Evolutionary conservation across 116 monocot species (phyloP).

Genomic region (Trichopus zeylanicus): DNA sequence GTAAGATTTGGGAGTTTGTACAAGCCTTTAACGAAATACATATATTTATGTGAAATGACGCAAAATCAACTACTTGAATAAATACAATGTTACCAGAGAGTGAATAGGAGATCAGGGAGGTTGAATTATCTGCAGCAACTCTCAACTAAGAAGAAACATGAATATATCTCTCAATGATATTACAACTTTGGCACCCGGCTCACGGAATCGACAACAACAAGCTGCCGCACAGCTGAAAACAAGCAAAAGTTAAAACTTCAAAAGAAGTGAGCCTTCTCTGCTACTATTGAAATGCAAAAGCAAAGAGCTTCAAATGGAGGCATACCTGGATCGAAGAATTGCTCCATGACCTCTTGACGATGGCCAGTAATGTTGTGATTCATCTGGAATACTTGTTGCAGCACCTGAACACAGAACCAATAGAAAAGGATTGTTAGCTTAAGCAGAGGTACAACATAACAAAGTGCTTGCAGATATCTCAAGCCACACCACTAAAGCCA

Average conservation of each 20-base stretch:
- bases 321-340: slow-evolving; percentile 25
- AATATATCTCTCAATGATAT: slow-evolving; percentile 23
- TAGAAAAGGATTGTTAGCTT: too few species aligned
- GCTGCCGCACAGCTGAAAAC: slow-evolving; percentile 14
- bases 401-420: slow-evolving; percentile 11
- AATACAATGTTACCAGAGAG: neutral
- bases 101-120: too few species aligned
- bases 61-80: too few species aligned
- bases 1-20: too few species aligned
- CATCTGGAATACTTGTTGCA: slow-evolving; percentile 15
- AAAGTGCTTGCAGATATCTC: too few species aligned
- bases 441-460: too few species aligned
- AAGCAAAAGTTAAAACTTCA: neutral
- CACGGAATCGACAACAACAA: slow-evolving; percentile 8
- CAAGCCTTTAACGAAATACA: too few species aligned
- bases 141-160: slow-evolving; percentile 1
- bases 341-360: slow-evolving; percentile 21
- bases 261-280: neutral
- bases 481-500: too few species aligned
- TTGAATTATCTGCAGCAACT: neutral
- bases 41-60: too few species aligned
- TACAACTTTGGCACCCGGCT: slow-evolving; percentile 14
- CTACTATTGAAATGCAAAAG: neutral
- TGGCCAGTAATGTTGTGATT: slow-evolving; percentile 7
- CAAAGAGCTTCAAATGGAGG: neutral